Conservation (phyloP, 768 basidiomycete genomes). For the Russula ochroleuca region DNA sequence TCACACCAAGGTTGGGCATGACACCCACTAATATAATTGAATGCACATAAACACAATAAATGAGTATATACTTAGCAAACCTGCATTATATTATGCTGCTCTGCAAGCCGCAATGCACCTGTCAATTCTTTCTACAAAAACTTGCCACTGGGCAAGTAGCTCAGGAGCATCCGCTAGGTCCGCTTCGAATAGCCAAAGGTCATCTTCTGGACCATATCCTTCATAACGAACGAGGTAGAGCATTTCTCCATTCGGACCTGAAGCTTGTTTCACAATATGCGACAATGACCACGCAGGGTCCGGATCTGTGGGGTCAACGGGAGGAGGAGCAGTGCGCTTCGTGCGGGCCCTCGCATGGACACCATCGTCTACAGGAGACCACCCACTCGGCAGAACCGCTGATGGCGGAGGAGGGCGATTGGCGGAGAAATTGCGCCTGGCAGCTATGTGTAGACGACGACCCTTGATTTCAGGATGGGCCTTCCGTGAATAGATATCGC, state of each 20-base stretch:
- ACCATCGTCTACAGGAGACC: constrained; percentile 12
- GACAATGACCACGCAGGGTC: constrained; percentile 32
- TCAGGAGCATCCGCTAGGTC: constrained; percentile 29
- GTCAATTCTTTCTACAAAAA: constrained; percentile 25
- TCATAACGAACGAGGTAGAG: constrained; percentile 33
- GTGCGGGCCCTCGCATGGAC: constrained; percentile 16
- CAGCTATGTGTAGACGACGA: constrained; percentile 37
- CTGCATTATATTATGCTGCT: background rate
- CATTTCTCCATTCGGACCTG: constrained; percentile 2
- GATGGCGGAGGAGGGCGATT: constrained; percentile 29
- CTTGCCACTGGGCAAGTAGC: constrained; percentile 30
- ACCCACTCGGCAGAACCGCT: constrained; percentile 32
- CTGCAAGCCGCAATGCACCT: constrained; percentile 9
- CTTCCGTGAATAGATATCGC: constrained; percentile 71
- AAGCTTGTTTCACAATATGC: constrained; percentile 34
- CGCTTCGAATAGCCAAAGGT: constrained; percentile 30
- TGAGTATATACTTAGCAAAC: background rate
- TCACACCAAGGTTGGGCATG: too few relatives aligned
- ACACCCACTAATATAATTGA: constrained; percentile 57
- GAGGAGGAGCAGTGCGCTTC: constrained; percentile 21
- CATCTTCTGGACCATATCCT: constrained; percentile 33
- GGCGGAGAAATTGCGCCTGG: constrained; percentile 23
- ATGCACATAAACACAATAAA: background rate
- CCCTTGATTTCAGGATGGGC: constrained; percentile 44
- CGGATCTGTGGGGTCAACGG: constrained; percentile 26